phyloP scores from a whole-genome alignment of 495 filamentous ascomycete species.

The Neurospora terricola region DNA sequence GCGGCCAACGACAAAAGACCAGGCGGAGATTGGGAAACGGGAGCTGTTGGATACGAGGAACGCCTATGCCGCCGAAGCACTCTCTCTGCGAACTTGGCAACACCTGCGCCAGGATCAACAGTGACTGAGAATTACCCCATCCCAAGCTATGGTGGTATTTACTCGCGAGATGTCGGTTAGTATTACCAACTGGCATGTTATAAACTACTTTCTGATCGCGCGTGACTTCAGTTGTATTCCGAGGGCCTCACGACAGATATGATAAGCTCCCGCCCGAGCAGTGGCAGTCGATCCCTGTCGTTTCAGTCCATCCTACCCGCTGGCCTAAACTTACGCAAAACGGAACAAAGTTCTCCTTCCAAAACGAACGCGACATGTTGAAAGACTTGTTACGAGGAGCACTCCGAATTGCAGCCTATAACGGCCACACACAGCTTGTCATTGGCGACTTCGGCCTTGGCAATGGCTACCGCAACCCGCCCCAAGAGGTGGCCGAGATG shows the following conservation, averaged over 20 bases:
- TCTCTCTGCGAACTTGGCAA: slow-evolving; percentile 52
- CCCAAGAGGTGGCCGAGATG: slow-evolving; percentile 53
- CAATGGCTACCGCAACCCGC: slow-evolving; percentile 58
- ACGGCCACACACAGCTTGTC: slow-evolving; percentile 48
- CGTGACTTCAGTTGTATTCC: slow-evolving; percentile 31
- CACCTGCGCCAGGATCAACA: slow-evolving; percentile 35
- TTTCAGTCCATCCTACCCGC: slow-evolving; percentile 59
- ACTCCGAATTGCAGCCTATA: slow-evolving; percentile 55
- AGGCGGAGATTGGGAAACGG: slow-evolving; percentile 71
- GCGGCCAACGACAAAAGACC: slow-evolving; percentile 65
- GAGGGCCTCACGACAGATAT: slow-evolving; percentile 37
- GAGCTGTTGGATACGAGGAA: slow-evolving; percentile 58
- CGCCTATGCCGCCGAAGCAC: slow-evolving; percentile 62
- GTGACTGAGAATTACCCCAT: slow-evolving; percentile 55
- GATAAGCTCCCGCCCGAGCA: slow-evolving; percentile 33
- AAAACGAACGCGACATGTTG: slow-evolving; percentile 57
- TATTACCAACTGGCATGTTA: not conserved
- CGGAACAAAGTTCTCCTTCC: slow-evolving; percentile 58
- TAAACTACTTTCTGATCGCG: slow-evolving; percentile 9
- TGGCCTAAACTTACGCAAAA: slow-evolving; percentile 59
- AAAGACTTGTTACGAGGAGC: slow-evolving; percentile 60
- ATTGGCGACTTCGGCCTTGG: slow-evolving; percentile 65
- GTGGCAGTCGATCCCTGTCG: slow-evolving; percentile 49
- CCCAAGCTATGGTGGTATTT: slow-evolving; percentile 53
- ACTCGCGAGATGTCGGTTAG: slow-evolving; percentile 54